Evolutionary conservation across 805 yeast genomes (phyloP).

Genomic region (Myxozyma kluyveri): DNA sequence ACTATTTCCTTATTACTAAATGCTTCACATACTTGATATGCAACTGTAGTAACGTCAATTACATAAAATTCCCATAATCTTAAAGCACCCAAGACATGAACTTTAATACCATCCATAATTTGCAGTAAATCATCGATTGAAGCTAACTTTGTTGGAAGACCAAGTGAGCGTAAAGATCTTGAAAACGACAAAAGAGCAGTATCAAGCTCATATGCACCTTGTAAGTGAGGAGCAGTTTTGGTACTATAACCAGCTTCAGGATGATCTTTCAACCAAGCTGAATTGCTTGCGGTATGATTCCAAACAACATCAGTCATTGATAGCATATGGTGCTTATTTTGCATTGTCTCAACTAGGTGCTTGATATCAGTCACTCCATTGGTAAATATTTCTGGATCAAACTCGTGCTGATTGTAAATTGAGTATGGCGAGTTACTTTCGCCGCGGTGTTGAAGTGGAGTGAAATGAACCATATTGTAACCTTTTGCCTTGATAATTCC

Average conservation of each 20-base stretch:
- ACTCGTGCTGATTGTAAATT: slow-evolving; percentile 76
- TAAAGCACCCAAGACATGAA: slow-evolving; percentile 62
- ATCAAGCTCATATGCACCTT: slow-evolving; percentile 82
- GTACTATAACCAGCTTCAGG: slow-evolving; percentile 89
- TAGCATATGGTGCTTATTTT: slow-evolving; percentile 57
- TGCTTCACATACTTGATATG: slow-evolving; percentile 38
- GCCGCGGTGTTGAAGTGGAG: slow-evolving; percentile 89
- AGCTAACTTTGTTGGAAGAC: slow-evolving; percentile 58
- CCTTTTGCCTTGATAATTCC: slow-evolving; percentile 64
- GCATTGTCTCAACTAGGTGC: slow-evolving; percentile 49
- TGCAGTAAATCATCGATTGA: slow-evolving; percentile 53
- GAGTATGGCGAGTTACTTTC: slow-evolving; percentile 91
- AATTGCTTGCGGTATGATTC: slow-evolving; percentile 92
- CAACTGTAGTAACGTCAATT: slow-evolving; percentile 51
- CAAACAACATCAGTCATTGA: slow-evolving; percentile 89
- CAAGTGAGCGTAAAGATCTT: slow-evolving; percentile 50
- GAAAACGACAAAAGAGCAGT: slow-evolving; percentile 65
- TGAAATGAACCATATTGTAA: slow-evolving; percentile 93
- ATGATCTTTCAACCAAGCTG: slow-evolving; percentile 76
- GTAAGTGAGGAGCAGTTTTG: slow-evolving; percentile 85
- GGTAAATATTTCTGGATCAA: slow-evolving; percentile 65
- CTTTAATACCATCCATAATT: slow-evolving; percentile 65
- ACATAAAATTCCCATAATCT: slow-evolving; percentile 89
- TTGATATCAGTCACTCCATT: slow-evolving; percentile 54
- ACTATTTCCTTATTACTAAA: slow-evolving; percentile 10